These are phyloP conservation scores for Geotrichum reessii DNA, from an alignment of 1,139 yeast species.

Conservation along the genomic window DNA sequence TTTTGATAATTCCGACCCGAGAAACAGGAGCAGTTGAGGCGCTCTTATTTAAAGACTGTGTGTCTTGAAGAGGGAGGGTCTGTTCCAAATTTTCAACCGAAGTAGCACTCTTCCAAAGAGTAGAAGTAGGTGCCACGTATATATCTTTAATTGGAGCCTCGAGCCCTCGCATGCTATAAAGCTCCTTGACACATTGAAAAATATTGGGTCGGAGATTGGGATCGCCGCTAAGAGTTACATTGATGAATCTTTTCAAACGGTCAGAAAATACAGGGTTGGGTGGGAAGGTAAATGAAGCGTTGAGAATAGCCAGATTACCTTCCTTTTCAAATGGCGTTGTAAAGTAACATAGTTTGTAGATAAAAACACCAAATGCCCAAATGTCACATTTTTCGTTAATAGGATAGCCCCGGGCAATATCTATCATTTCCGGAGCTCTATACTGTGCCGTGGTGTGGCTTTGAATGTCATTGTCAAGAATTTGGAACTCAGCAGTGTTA, in stretches of 20 bases:
- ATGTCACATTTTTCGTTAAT: slow-evolving; percentile 93
- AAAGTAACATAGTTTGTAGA: slow-evolving; percentile 86
- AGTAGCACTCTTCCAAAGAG: slow-evolving; percentile 20
- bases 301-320: slow-evolving; percentile 62
- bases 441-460: slow-evolving; percentile 97
- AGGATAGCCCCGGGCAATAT: slow-evolving; percentile 74
- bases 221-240: slow-evolving; percentile 70
- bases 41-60: not conserved
- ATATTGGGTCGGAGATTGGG: slow-evolving; percentile 83
- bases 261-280: slow-evolving; percentile 39
- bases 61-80: slow-evolving; percentile 6
- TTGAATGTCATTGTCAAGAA: slow-evolving; percentile 74
- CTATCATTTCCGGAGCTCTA: slow-evolving; percentile 95
- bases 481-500: slow-evolving; percentile 58
- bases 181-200: slow-evolving; percentile 69
- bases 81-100: slow-evolving; percentile 15
- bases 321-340: slow-evolving; percentile 89
- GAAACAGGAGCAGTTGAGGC: not conserved
- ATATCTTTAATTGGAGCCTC: slow-evolving; percentile 47
- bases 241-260: slow-evolving; percentile 46
- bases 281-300: slow-evolving; percentile 58
- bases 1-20: slow-evolving; percentile 6
- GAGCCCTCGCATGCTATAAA: slow-evolving; percentile 51
- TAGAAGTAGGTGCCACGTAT: slow-evolving; percentile 20
- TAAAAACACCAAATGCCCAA: slow-evolving; percentile 96